phyloP scores from a whole-genome alignment of 768 basidiomycete species.

The Mycena latifolia region DNA sequence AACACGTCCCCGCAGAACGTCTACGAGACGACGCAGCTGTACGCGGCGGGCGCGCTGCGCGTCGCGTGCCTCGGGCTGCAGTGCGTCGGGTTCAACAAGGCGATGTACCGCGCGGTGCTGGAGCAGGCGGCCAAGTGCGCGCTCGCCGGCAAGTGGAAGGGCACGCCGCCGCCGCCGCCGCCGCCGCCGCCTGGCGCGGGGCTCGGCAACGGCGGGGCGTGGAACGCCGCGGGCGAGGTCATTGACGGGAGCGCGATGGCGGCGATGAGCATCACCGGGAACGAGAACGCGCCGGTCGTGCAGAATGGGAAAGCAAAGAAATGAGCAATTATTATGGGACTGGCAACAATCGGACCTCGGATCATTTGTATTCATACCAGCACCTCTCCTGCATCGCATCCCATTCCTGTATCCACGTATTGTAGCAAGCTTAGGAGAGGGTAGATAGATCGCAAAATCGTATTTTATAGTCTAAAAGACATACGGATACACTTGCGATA shows the following conservation, averaged over 20 bases:
- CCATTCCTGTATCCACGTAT: slow-evolving; percentile 19
- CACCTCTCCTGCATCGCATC: slow-evolving; percentile 4
- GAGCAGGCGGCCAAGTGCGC: slow-evolving; percentile 68
- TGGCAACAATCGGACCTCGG: slow-evolving; percentile 17
- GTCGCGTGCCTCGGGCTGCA: slow-evolving; percentile 81
- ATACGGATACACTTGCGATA: no score
- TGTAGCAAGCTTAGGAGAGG: slow-evolving; percentile 1
- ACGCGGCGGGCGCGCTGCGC: slow-evolving; percentile 77
- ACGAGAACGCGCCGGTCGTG: slow-evolving; percentile 26
- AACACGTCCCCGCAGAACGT: slow-evolving; percentile 83
- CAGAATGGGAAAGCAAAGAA: slow-evolving; percentile 28
- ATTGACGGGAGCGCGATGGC: slow-evolving; percentile 20
- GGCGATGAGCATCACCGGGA: slow-evolving; percentile 28
- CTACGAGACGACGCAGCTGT: slow-evolving; percentile 82
- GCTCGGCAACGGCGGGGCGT: slow-evolving; percentile 20
- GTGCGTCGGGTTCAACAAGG: slow-evolving; percentile 81
- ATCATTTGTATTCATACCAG: slow-evolving; percentile 28
- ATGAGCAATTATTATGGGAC: slow-evolving; percentile 15
- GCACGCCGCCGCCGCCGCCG: neutral
- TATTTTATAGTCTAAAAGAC: no score
- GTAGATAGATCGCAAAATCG: no score
- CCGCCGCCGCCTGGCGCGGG: no score
- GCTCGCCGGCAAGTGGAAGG: slow-evolving; percentile 27
- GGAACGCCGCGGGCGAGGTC: slow-evolving; percentile 23
- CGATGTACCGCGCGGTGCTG: slow-evolving; percentile 72